These are phyloP conservation scores for Chenopodium album DNA, from an alignment of 148 eudicot genomes.

Conservation along the genomic window DNA sequence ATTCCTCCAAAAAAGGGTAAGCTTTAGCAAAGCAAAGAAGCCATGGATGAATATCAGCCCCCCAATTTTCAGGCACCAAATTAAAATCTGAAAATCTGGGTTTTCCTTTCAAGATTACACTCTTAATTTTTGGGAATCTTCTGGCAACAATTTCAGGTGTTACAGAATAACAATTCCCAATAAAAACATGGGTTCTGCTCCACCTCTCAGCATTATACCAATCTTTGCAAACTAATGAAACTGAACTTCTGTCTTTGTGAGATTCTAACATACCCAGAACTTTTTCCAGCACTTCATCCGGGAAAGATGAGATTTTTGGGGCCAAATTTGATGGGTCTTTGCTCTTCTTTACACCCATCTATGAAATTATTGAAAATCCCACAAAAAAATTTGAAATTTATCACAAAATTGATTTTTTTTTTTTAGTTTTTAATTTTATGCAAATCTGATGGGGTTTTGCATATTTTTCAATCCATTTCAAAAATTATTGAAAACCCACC, in stretches of 20 bases:
- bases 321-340: slow-evolving; percentile 20
- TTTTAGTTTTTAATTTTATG: too few relatives aligned
- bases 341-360: slow-evolving; percentile 22
- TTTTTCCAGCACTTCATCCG: slow-evolving; percentile 72
- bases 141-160: slow-evolving; percentile 67
- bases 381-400: neutral
- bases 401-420: too few relatives aligned
- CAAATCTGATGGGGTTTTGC: slow-evolving; percentile 20
- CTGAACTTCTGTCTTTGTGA: slow-evolving; percentile 58
- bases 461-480: slow-evolving; percentile 26
- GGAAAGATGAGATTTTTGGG: slow-evolving; percentile 38
- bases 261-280: slow-evolving; percentile 55
- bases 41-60: slow-evolving; percentile 76
- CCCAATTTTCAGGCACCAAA: slow-evolving; percentile 80
- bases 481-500: slow-evolving; percentile 1
- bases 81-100: slow-evolving; percentile 84
- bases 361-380: neutral
- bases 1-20: slow-evolving; percentile 79
- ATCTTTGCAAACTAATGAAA: slow-evolving; percentile 76
- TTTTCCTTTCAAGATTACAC: slow-evolving; percentile 67
- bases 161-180: slow-evolving; percentile 82
- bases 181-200: slow-evolving; percentile 62
- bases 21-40: slow-evolving; percentile 45
- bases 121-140: slow-evolving; percentile 66
- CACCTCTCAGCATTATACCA: slow-evolving; percentile 85